Conservation (phyloP, 2,329 filamentous ascomycete species). For the Juglanconis oblonga region DNA sequence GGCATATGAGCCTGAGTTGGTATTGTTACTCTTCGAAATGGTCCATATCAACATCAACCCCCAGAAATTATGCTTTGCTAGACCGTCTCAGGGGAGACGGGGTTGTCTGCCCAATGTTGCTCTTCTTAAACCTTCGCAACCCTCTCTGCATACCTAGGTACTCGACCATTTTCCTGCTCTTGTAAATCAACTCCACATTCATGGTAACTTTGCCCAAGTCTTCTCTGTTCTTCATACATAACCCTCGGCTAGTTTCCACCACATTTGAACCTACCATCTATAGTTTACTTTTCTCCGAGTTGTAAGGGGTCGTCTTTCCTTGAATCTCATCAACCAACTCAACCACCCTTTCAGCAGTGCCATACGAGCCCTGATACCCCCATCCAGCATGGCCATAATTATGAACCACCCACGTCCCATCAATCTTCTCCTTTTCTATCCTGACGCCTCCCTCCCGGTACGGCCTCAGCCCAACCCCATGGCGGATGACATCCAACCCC, state of each 20-base stretch:
- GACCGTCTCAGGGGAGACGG: no score
- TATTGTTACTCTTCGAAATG: no score
- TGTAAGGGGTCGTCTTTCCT: constrained; percentile 26
- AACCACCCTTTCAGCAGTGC: constrained; percentile 65
- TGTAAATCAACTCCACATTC: background rate
- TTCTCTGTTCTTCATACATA: no score
- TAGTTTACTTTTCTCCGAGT: constrained; percentile 19
- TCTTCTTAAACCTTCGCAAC: no score
- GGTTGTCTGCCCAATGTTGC: no score
- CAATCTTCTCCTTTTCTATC: constrained; percentile 69
- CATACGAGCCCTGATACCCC: constrained; percentile 71
- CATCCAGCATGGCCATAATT: constrained; percentile 79
- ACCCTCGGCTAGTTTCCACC: background rate
- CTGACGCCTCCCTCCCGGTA: constrained; percentile 70
- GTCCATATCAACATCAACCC: no score
- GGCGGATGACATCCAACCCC: constrained; percentile 71
- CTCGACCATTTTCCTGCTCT: no score
- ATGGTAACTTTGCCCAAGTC: background rate
- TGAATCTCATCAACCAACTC: constrained; percentile 64
- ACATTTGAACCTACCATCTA: background rate
- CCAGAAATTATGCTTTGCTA: no score
- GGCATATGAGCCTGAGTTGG: no score
- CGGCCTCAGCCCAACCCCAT: constrained; percentile 79
- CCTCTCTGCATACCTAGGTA: no score
- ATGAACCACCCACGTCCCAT: constrained; percentile 67